Evolutionary conservation across 306 rosid species (phyloP).

Genomic region (Castanopsis chinensis): DNA sequence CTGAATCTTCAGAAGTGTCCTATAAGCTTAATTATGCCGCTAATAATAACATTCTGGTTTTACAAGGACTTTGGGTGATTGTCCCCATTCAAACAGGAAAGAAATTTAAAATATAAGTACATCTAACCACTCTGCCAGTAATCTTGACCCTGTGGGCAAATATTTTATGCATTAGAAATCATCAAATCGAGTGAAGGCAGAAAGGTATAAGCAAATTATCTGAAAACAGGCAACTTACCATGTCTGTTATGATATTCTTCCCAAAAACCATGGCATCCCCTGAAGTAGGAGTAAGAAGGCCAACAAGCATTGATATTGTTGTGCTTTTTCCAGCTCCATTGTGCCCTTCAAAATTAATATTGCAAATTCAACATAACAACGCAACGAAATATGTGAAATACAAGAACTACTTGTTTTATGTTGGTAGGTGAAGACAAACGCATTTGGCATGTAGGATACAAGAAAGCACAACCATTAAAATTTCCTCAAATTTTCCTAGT

Average conservation of each 20-base stretch:
- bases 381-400: neutral
- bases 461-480: neutral
- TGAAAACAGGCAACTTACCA: conserved; percentile 45
- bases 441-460: neutral
- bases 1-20: neutral
- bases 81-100: neutral
- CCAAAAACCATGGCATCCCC: conserved; percentile 96
- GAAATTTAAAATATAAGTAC: neutral
- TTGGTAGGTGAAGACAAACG: neutral
- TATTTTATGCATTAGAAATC: neutral
- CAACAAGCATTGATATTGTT: conserved; percentile 95
- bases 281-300: conserved; percentile 84
- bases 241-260: conserved; percentile 67
- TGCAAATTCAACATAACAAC: conserved; percentile 8
- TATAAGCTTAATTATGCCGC: neutral
- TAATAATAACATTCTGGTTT: neutral
- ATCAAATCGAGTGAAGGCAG: neutral
- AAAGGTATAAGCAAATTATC: conserved; percentile 1
- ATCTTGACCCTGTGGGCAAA: neutral
- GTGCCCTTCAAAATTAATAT: conserved; percentile 61
- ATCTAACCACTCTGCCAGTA: neutral
- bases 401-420: neutral
- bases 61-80: neutral
- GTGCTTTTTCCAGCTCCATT: conserved; percentile 99
- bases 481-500: neutral